Evolutionary conservation across 1,284 basidiomycete genomes (phyloP).

Genomic region (Boletellus deceptivus): DNA sequence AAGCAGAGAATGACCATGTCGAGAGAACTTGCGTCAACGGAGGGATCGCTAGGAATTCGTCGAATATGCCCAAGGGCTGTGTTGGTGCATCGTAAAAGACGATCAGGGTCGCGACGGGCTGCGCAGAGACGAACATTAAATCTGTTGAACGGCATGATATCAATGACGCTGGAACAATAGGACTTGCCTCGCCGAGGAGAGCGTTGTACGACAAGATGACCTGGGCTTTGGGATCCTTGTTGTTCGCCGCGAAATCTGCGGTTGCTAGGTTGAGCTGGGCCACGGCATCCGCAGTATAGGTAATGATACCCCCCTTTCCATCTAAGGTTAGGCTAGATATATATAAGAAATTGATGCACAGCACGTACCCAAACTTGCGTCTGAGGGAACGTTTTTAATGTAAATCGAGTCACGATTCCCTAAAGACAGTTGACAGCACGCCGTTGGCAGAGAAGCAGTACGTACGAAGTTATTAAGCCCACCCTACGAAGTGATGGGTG

Average conservation of each 20-base stretch:
- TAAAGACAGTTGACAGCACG: conserved; percentile 20
- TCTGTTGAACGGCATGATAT: neutral
- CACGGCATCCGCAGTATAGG: conserved; percentile 33
- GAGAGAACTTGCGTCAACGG: conserved; percentile 27
- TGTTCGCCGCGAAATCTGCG: conserved; percentile 46
- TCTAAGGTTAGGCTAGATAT: neutral
- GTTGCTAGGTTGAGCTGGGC: conserved; percentile 37
- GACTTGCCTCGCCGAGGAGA: conserved; percentile 10
- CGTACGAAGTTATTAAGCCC: conserved; percentile 61
- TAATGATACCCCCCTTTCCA: conserved; percentile 52
- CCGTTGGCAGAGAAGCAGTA: neutral
- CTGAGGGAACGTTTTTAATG: conserved; percentile 51
- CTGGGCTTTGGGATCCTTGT: conserved; percentile 56
- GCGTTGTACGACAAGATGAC: conserved; percentile 53
- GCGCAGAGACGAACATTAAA: neutral
- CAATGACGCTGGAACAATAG: neutral
- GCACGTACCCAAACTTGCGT: conserved; percentile 53
- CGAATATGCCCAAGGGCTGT: conserved; percentile 49
- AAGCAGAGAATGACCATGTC: conserved; percentile 35
- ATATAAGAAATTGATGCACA: neutral
- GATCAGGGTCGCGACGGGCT: conserved; percentile 38
- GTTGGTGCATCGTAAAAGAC: conserved; percentile 55
- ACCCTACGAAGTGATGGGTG: conserved; percentile 34
- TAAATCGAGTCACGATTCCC: conserved; percentile 63
- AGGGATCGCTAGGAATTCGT: conserved; percentile 40